Base-by-base conservation (phyloP, 2,329 filamentous ascomycete species). In the Fusarium sp. region DNA sequence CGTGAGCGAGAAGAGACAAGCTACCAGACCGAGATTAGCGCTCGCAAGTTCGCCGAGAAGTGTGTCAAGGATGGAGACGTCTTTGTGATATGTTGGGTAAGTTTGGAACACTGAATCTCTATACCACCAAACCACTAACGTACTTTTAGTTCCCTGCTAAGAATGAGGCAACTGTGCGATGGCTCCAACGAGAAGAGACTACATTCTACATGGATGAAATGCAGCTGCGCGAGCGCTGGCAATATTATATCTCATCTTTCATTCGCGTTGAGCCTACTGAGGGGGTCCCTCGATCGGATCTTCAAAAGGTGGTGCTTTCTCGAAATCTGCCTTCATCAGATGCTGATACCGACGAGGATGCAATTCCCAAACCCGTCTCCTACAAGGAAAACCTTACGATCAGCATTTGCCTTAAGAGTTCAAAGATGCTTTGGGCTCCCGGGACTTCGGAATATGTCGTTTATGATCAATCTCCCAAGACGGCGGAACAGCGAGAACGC, bases 201-300 rank as follows among this genome's bases (percentile, higher is more conserved):
- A 91, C 97, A 0, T 93, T 97, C 77, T 94, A 96, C 71, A 90
- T 91, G 74, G 93, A 97, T 69, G 93, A 97, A 70, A 90, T 97
- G 83, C 91, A 96, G 74, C 87, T 89, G 49, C 90, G 90, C 56
- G 89, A 93, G 65, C 86, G 89, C 38, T 99, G 96, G 96, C 92
- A 95, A 72, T 97, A 96, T 81, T 99, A 99, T 77, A 93, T 97
- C 57, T 94, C 95, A 19, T 94, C 94, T 0, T 98, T 92, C 78
- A 92, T 93, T 69, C 92, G 93, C 66, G 87, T 94, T 23, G 93
- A 97, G 74, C 92, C 93, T 3, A 99, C 96, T 0, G 92, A 96
- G 78, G 92, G 92, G 15, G 85, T 96, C 4, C 82, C 85, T 8
- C 83, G 89, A 48, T 84, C 85, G 7, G 87, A 86, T 46, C 84